A percentile compares a stretch with the other conserved stretches of the same genome.
These are phyloP conservation scores for Trypethelium eluteriae DNA, from an alignment of 495 filamentous ascomycete genomes.

Conservation along the genomic window DNA sequence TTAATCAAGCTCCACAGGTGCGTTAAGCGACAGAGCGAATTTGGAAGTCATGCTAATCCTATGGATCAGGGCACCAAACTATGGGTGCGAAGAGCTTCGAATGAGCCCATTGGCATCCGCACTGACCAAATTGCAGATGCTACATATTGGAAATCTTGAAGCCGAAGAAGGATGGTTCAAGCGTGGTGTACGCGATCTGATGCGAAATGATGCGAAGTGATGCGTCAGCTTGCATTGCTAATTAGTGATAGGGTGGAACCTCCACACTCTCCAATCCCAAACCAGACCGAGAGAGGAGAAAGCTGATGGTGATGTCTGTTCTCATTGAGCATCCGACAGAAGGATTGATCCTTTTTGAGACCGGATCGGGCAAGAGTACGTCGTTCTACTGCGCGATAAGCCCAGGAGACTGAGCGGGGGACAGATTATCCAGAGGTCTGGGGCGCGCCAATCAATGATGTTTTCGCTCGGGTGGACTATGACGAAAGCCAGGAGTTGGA, in stretches of 20 bases:
- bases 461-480: slow-evolving; percentile 44
- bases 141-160: slow-evolving; percentile 28
- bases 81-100: slow-evolving; percentile 22
- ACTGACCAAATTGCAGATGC: slow-evolving; percentile 16
- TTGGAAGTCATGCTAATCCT: background rate
- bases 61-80: slow-evolving; percentile 25
- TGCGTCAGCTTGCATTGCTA: background rate
- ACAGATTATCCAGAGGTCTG: slow-evolving; percentile 38
- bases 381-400: slow-evolving; percentile 14
- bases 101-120: background rate
- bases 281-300: slow-evolving; percentile 31
- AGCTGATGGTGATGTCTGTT: slow-evolving; percentile 39
- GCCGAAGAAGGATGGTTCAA: slow-evolving; percentile 27
- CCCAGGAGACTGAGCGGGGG: slow-evolving; percentile 38
- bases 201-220: too few species aligned
- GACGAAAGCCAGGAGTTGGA: slow-evolving; percentile 39
- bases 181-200: slow-evolving; percentile 18
- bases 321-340: slow-evolving; percentile 47
- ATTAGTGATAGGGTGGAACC: slow-evolving; percentile 17
- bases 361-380: slow-evolving; percentile 43
- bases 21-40: background rate
- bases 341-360: slow-evolving; percentile 48
- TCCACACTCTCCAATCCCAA: slow-evolving; percentile 25
- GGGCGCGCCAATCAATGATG: slow-evolving; percentile 37
- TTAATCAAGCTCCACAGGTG: slow-evolving; percentile 5